Base-by-base conservation (phyloP, 352 stramenopile genomes). In the Phytophthora palmivora region DNA sequence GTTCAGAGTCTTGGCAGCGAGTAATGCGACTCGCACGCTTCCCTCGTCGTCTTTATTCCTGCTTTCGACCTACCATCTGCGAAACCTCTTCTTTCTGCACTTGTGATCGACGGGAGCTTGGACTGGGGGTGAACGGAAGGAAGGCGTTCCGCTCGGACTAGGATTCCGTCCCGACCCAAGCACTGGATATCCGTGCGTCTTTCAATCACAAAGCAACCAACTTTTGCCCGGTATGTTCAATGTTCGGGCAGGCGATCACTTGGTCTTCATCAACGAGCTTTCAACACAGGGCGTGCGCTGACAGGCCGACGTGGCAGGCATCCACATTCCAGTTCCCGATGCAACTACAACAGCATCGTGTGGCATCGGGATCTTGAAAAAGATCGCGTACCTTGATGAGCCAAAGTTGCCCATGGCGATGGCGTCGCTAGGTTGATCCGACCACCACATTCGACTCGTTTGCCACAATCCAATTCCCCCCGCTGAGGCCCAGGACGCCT, bases 261-360 rank as follows among this genome's bases (percentile, higher is more conserved):
- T 94, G 28, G 88, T 89, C 18, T 92, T 94, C 54, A 94, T 94
- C 68, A 94, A 94, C 48, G 85, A 94, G 61, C 92, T 94, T 53
- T 90, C 83, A 19, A 94, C 85, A 1, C 81, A 85, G 38, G 82
- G 82, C 24, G 24, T 6, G n/a, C n/a, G n/a, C n/a, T n/a, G n/a
- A n/a, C n/a, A n/a, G n/a, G n/a, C n/a, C n/a, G n/a, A n/a, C n/a
- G n/a, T n/a, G n/a, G n/a, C 24, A 28, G 24, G 6, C 24, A 28
- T 28, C 24, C 24, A 28, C 24, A 28, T 28, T 28, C 24, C 24
- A 28, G 24, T 28, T 28, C 24, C 24, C 24, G 24, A 28, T 28
- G 24, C 24, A 28, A 28, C 3, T 6, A 28, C 24, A 28, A 28
- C 24, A 28, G 24, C 24, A 28, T 3, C 6, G 24, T 28, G 24